Evolutionary conservation across 805 yeast species (phyloP), one percentile per base, ranked within the genome.

Genomic region (Hanseniaspora thailandica): DNA sequence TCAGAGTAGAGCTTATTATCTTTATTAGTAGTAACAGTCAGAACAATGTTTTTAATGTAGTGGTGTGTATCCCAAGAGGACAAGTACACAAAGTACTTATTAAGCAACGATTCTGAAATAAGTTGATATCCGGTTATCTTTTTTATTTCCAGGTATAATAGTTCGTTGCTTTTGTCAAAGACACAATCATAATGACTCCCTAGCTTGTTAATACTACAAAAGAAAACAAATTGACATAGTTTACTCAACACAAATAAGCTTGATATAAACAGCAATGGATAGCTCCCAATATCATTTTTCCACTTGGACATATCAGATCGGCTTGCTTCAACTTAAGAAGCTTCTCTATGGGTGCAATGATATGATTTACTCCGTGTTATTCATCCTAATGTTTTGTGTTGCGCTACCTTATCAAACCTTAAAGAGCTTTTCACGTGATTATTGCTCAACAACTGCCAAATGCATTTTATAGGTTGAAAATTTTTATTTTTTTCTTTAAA

Each of bases 51-150:
- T 40, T 48, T 48, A 3, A 41, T 31, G 33, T 48, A 48, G 31
- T 48, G 44, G 23, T 48, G 52, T 22, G 52, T 40, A n/a, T 48
- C 52, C 52, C 52, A 48, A 6, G 52, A 48, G 12, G 52, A 40
- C 36, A 48, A 20, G 12, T 17, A 33, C 5, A 48, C 41, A 23
- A 33, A 33, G 15, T 33, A 48, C 17, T 41, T 23, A 15, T 26
- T 19, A 7, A 48, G 13, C 13, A 40, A 5, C 9, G 19, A 33
- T 13, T 40, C 38, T 17, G 23, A 2, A 4, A 40, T n/a, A 7
- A 48, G 20, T 13, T 15, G 12, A 5, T 33, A 12, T 31, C 52
- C 52, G 10, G 31, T 40, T 22, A 31, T 4, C 6, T 31, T 35
- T 17, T 48, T 34, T 13, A 48, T 17, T 26, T 40, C 47, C n/a